Evolutionary conservation across 129 eudicot species (phyloP), one percentile per base, ranked within the genome.

Genomic region (Sambucus nigra): DNA sequence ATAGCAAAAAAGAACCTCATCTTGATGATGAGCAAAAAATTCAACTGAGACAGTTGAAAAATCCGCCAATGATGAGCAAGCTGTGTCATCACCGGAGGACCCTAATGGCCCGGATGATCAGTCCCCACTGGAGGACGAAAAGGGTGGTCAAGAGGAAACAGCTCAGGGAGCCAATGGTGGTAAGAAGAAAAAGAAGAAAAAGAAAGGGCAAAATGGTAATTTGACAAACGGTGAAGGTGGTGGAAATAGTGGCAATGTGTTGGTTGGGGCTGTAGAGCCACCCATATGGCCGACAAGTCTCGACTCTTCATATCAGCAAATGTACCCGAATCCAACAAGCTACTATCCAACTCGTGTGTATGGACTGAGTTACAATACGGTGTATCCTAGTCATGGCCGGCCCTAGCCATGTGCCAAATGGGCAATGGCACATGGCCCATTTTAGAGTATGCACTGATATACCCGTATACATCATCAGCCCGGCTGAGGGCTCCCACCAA

Each of bases 331-430:
- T 57, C 79, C 87, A 7, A 68, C 73, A 33, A 64, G 15, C 57
- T 80, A 79, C 63, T 73, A 75, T 10, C 68, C 75, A 2, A 39
- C 72, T 25, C 84, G 84, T 4, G 75, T 51, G 11, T 70, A 78
- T 26, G 95, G 84, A 60, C 40, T 81, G 73, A 82, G 95, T 73
- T 81, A 81, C 73, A 78, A 28, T 52, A 69, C 72, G 24, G 66
- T 77, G 8, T 75, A 69, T 28, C 91, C 83, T 0, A 64, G 69
- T 60, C 70, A 2, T 63, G 64, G 42, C n/a, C n/a, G n/a, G n/a
- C n/a, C n/a, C n/a, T n/a, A n/a, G n/a, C n/a, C n/a, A n/a, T n/a
- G n/a, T n/a, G n/a, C n/a, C n/a, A n/a, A n/a, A n/a, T n/a, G n/a
- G n/a, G n/a, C n/a, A n/a, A n/a, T n/a, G n/a, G n/a, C n/a, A n/a